Base-by-base conservation (phyloP, 2,329 filamentous ascomycete genomes). In the Pseudogymnoascus sp. region DNA sequence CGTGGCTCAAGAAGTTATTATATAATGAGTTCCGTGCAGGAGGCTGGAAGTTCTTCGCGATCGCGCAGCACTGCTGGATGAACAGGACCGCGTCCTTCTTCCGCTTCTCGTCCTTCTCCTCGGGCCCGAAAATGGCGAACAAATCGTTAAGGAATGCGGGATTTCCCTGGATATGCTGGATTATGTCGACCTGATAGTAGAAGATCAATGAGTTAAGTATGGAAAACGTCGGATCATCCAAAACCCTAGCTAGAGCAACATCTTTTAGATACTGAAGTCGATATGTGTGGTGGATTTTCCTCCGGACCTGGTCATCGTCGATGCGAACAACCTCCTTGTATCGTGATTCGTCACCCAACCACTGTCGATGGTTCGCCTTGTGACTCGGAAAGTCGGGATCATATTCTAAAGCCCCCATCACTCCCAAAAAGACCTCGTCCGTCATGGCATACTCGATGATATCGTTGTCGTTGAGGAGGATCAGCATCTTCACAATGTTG, bases 111-210 rank as follows among this genome's bases (percentile, higher is more conserved):
- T 90, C 86, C 61, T 79, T 77, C 65, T 86, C 84, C 24, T 86
- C 80, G 0, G 85, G 79, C 19, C 82, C 84, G 72, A 98, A 97
- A 66, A 98, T 91, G 62, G 84, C 83, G 74, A 98, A 99, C 3
- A 98, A 82, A 66, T 97, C 91, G 68, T 86, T 87, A 28, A 98
- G 78, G 71, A 96, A 97, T 1, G 78, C 77, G 0, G 80, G 80
- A 70, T 96, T 96, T 26, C 82, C 82, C 75, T 97, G 93, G n/a
- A 99, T 82, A 76, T 98, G 91, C 72, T 93, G 90, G 60, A 99
- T 89, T 72, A 99, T 97, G 72, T 98, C 95, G 70, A 98, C 93
- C 78, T 99, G 95, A 78, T 98, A 95, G 82, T 96, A 99, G 79
- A 97, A 99, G 69, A 99, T 99, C 70, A 98, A 84, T 60, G 92